Evolutionary conservation across 106 monocot species (phyloP), one percentile per base, ranked within the genome.

Genomic region (Dendrobium officinale): DNA sequence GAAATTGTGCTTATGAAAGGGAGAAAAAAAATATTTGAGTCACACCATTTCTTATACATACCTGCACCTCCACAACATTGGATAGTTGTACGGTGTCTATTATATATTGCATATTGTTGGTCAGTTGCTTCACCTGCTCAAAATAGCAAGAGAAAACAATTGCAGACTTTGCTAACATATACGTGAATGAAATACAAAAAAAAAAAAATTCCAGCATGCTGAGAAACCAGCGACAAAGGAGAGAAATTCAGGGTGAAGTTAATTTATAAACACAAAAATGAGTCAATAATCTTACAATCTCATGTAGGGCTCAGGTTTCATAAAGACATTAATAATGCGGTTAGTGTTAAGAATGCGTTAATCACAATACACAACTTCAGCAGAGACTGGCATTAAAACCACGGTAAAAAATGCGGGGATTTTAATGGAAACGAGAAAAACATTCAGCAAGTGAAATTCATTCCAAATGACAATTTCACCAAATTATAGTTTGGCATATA

Each of bases 61-160:
- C 74, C 74, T 74, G 74, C 20, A 74, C 42, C 43, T 74, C 74
- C 42, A 74, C 74, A n/a, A 44, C 74, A 44, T 37, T 74, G 8
- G 74, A 74, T 74, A 74, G 74, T 10, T 43, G 74, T 42, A 74
- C 74, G 19, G 74, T 74, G 43, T 74, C 74, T 74, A 74, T 6
- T 74, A 74, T 42, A 10, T 74, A 74, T 10, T 20, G 41, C 44
- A 44, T 74, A 43, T 37, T 74, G 74, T 74, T 74, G 19, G 74
- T 74, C 43, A 74, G 20, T 74, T 44, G 41, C 43, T 44, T 74
- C 43, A 74, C 74, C 74, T 74, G 74, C 43, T 42, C 74, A 44
- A 19, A 8, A 44, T 20, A 20, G 74, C 74, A 74, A 74, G 74
- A 74, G 17, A 44, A 74, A 44, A 73, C 3, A 1, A 66, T 72